phyloP scores from a whole-genome alignment of 2,329 filamentous ascomycete genomes.

The Paecilomyces formosus region DNA sequence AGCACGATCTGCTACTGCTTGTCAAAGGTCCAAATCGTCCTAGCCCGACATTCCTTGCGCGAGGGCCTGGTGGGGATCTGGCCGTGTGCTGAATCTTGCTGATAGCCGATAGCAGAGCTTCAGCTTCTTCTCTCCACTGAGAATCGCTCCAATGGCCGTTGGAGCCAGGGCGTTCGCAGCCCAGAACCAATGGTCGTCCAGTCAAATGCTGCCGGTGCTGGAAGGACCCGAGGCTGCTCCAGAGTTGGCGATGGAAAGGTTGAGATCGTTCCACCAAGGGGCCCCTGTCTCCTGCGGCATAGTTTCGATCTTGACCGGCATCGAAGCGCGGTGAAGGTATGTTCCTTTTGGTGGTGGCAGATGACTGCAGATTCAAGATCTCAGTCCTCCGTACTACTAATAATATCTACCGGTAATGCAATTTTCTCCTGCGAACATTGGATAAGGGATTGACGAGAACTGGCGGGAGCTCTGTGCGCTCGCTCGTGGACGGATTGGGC shows the following conservation, averaged over 20 bases:
- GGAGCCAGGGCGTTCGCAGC: neutral
- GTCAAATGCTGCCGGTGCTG: neutral
- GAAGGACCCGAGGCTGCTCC: neutral
- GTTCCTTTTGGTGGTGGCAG: too few relatives aligned
- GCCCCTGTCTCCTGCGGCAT: neutral
- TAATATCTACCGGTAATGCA: too few relatives aligned
- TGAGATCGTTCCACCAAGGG: neutral
- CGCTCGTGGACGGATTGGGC: neutral
- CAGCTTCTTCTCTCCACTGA: neutral
- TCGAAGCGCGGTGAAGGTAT: too few relatives aligned
- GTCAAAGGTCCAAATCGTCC: neutral
- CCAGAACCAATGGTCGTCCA: neutral
- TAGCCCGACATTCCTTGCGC: neutral
- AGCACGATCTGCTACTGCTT: neutral
- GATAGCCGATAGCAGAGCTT: neutral
- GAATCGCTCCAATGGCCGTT: neutral
- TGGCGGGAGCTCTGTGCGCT: neutral
- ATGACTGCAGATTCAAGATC: too few relatives aligned
- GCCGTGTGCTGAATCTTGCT: neutral
- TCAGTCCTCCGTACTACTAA: too few relatives aligned
- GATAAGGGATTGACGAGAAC: neutral
- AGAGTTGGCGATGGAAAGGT: neutral
- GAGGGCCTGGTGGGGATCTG: neutral
- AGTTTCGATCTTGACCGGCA: neutral
- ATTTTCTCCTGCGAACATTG: neutral